A percentile compares a stretch with the other conserved stretches of the same genome.
Conservation (phyloP, 805 yeast genomes). For the Hanseniaspora hatyaiensis region DNA sequence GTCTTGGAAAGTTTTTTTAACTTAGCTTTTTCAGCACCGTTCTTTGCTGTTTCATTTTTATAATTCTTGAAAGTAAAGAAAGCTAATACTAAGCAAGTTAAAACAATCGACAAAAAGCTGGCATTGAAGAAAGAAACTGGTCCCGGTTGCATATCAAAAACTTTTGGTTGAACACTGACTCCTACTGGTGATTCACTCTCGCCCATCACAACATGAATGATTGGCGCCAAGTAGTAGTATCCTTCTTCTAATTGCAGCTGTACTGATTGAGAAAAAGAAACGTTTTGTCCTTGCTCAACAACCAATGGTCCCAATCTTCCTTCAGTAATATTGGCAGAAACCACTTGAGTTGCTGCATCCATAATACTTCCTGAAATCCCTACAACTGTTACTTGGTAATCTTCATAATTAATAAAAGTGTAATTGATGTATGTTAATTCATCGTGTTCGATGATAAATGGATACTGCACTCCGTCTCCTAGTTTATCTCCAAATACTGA, state of each 20-base stretch:
- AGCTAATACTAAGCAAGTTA: slow-evolving; percentile 39
- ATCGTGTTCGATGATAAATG: slow-evolving; percentile 39
- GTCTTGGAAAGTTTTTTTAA: slow-evolving; percentile 24
- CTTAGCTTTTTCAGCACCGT: too few species aligned
- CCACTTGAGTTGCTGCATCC: slow-evolving; percentile 42
- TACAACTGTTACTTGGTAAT: slow-evolving; percentile 39
- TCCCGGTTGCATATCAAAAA: slow-evolving; percentile 49
- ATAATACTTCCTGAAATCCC: slow-evolving; percentile 61
- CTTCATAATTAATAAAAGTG: slow-evolving; percentile 44
- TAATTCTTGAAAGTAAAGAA: slow-evolving; percentile 40
- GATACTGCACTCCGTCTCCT: slow-evolving; percentile 30
- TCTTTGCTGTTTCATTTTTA: too few species aligned
- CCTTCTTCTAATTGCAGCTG: slow-evolving; percentile 48
- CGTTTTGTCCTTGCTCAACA: slow-evolving; percentile 40
- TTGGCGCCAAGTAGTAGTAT: slow-evolving; percentile 49
- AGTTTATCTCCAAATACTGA: slow-evolving; percentile 36
- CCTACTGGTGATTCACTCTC: slow-evolving; percentile 33
- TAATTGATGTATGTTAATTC: slow-evolving; percentile 44
- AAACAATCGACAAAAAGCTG: slow-evolving; percentile 51
- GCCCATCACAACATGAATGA: slow-evolving; percentile 37
- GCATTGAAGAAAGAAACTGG: slow-evolving; percentile 64
- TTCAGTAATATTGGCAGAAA: slow-evolving; percentile 51
- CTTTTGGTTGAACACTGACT: slow-evolving; percentile 44
- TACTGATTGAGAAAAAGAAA: slow-evolving; percentile 46
- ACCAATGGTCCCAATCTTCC: slow-evolving; percentile 50